These are phyloP conservation scores for Russula dissimulans DNA, from an alignment of 768 basidiomycete species.

Conservation along the genomic window DNA sequence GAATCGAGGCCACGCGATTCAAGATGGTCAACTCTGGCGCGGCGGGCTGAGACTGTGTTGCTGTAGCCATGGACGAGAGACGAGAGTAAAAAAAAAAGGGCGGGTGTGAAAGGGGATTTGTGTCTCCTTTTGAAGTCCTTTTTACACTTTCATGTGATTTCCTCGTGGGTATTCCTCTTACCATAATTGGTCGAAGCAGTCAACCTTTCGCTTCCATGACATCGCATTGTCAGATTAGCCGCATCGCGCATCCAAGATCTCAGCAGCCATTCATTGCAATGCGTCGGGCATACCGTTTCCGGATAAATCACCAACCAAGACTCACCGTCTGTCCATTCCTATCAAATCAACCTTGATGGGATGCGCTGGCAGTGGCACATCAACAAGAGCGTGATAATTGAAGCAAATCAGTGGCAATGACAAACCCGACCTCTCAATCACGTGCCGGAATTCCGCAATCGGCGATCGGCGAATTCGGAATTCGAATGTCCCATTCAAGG, in stretches of 20 bases:
- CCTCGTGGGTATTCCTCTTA: neutral
- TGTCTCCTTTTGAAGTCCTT: neutral
- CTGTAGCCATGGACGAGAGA: conserved; percentile 29
- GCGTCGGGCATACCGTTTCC: no score
- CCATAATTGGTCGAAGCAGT: neutral
- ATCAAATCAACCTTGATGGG: neutral
- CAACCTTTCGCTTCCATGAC: neutral
- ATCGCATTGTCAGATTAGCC: neutral
- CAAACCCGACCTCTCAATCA: neutral
- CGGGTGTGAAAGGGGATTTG: neutral
- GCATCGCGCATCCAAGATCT: neutral
- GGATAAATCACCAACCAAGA: no score
- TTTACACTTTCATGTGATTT: conserved; percentile 8
- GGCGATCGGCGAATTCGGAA: neutral
- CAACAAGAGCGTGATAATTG: conserved; percentile 1
- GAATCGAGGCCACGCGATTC: conserved; percentile 60
- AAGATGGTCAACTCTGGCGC: conserved; percentile 54
- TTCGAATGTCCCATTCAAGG: neutral
- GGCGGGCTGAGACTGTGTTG: conserved; percentile 25
- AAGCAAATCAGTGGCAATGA: no score
- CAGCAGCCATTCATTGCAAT: neutral
- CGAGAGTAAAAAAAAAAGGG: neutral
- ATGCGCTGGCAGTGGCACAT: neutral
- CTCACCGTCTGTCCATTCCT: no score
- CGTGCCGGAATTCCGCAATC: conserved; percentile 1